phyloP scores from a whole-genome alignment of 768 basidiomycete species.

The Flagelloscypha sp. region DNA sequence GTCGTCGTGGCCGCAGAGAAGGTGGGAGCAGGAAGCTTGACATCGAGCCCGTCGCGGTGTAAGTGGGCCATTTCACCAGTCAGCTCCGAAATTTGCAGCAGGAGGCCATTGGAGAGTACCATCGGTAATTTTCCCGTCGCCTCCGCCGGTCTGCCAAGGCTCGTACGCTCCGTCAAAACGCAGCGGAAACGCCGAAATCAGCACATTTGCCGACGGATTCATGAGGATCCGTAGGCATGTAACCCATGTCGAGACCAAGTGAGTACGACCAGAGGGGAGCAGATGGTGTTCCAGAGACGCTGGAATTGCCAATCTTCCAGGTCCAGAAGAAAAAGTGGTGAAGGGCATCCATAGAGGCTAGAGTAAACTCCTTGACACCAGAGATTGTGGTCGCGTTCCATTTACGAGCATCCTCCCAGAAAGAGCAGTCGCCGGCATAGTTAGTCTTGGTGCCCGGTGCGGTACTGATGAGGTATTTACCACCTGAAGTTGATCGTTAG shows the following conservation, averaged over 20 bases:
- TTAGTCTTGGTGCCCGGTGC: constrained; percentile 20
- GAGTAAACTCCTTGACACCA: constrained; percentile 41
- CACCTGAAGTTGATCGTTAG: too few species aligned
- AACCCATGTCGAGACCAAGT: constrained; percentile 55
- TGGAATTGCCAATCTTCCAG: constrained; percentile 10
- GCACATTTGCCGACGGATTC: constrained; percentile 43
- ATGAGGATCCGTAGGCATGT: constrained; percentile 58
- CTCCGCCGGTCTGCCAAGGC: constrained; percentile 57
- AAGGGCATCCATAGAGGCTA: constrained; percentile 28
- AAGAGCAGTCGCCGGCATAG: constrained; percentile 29
- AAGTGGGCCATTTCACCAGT: constrained; percentile 31
- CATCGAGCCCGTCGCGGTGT: constrained; percentile 47
- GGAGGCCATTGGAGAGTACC: constrained; percentile 43
- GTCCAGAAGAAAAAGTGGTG: constrained; percentile 25
- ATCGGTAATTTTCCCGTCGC: constrained; percentile 38
- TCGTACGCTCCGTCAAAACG: constrained; percentile 33
- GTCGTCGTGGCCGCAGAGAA: constrained; percentile 33
- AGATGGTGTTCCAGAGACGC: constrained; percentile 27
- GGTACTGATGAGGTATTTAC: constrained; percentile 37
- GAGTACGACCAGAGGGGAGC: constrained; percentile 62
- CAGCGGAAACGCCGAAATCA: constrained; percentile 25
- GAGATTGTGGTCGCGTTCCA: constrained; percentile 46
- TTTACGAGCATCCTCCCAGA: constrained; percentile 36
- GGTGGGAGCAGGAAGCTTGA: constrained; percentile 46
- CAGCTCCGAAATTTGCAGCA: constrained; percentile 32